Conservation (phyloP, 1,284 basidiomycete species). For the Phlebopus sp. region DNA sequence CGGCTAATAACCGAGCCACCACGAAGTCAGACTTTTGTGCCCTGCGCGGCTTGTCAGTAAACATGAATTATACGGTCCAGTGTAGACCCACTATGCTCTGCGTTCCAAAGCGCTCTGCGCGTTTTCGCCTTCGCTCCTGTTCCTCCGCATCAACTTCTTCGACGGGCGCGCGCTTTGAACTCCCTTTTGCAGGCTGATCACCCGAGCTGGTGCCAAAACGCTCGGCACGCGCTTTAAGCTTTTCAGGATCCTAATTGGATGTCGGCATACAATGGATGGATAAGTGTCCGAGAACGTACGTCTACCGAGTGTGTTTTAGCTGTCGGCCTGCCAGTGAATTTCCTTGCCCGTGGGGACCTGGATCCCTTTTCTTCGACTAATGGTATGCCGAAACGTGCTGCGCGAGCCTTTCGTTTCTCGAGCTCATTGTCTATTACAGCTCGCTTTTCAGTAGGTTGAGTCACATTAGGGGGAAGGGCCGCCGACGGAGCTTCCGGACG, state of each 20-base stretch:
- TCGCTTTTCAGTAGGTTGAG: slow-evolving; percentile 10
- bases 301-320: neutral
- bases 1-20: neutral
- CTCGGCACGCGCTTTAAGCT: slow-evolving; percentile 46
- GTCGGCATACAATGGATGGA: slow-evolving; percentile 2
- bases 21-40: neutral
- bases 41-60: neutral
- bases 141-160: slow-evolving; percentile 56
- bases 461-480: slow-evolving; percentile 9
- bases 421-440: slow-evolving; percentile 43
- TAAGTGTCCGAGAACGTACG: neutral
- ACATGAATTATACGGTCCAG: no score
- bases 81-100: neutral
- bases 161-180: slow-evolving; percentile 40
- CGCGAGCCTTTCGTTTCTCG: slow-evolving; percentile 59
- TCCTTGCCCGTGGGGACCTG: slow-evolving; percentile 15
- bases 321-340: slow-evolving; percentile 1
- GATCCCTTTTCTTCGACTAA: slow-evolving; percentile 43
- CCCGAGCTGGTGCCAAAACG: slow-evolving; percentile 44
- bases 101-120: slow-evolving; percentile 58
- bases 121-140: slow-evolving; percentile 52
- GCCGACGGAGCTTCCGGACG: slow-evolving; percentile 3
- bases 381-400: slow-evolving; percentile 68
- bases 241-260: slow-evolving; percentile 42
- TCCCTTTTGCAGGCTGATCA: slow-evolving; percentile 6